These are phyloP conservation scores for Lasiodiplodia hormozganensis DNA, from an alignment of 2,329 filamentous ascomycete genomes.

Conservation along the genomic window DNA sequence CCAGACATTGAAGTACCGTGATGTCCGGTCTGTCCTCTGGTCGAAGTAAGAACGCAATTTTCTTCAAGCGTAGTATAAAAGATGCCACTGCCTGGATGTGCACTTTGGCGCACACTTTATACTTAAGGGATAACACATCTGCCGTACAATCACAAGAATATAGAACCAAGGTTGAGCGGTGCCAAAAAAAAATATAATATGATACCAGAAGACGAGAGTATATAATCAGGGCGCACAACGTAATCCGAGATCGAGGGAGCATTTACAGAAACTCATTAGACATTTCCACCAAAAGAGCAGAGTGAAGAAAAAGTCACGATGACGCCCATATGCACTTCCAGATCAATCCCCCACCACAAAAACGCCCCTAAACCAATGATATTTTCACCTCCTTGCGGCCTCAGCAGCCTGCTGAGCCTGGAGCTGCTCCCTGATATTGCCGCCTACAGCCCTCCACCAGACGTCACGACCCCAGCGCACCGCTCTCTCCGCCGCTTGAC, in stretches of 20 bases:
- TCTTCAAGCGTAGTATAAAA: too few species aligned
- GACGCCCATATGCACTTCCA: background rate
- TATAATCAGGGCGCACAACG: background rate
- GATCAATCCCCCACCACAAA: background rate
- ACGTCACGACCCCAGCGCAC: slow-evolving; percentile 91
- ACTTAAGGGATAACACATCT: too few species aligned
- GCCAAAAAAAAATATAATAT: background rate
- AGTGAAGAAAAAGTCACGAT: background rate
- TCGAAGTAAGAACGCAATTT: too few species aligned
- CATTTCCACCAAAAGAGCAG: slow-evolving; percentile 17
- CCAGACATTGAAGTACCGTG: background rate
- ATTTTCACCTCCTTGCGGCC: background rate
- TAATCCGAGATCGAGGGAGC: background rate
- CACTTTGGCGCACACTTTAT: too few species aligned
- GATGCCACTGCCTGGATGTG: too few species aligned
- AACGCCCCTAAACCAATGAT: slow-evolving; percentile 14
- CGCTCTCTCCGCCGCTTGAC: slow-evolving; percentile 78
- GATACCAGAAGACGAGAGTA: background rate
- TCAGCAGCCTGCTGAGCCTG: slow-evolving; percentile 30
- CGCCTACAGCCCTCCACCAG: slow-evolving; percentile 89
- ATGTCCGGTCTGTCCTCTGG: background rate
- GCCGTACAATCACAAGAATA: background rate
- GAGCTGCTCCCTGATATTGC: slow-evolving; percentile 61
- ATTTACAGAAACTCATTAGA: slow-evolving; percentile 18
- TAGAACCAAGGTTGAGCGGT: background rate